phyloP scores from a whole-genome alignment of 2,329 filamentous ascomycete genomes.

The Lithohypha guttulata region DNA sequence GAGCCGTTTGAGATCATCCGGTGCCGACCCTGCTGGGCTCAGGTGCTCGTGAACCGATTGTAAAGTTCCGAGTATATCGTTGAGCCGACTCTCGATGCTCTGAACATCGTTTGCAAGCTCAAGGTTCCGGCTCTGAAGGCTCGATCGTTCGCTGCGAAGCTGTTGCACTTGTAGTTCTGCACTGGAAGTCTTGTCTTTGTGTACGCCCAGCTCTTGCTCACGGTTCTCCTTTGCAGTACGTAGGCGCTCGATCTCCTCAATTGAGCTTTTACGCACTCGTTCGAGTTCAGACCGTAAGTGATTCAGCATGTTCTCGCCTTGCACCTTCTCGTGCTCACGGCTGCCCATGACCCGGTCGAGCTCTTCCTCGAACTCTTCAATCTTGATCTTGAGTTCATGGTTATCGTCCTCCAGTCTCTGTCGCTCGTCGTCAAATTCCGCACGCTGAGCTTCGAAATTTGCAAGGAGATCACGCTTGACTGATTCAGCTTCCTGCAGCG shows the following conservation, averaged over 20 bases:
- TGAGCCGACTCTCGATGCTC: conserved; percentile 41
- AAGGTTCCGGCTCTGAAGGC: conserved; percentile 32
- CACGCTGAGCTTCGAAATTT: conserved; percentile 86
- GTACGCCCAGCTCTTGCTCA: conserved; percentile 47
- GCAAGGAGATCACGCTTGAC: conserved; percentile 89
- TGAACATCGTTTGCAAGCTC: conserved; percentile 42
- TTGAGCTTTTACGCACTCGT: conserved; percentile 29
- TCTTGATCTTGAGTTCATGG: conserved; percentile 59
- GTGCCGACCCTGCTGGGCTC: conserved; percentile 42
- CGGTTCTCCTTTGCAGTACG: conserved; percentile 47
- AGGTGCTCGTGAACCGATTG: conserved; percentile 51
- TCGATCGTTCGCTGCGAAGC: conserved; percentile 40
- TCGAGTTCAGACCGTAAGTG: conserved; percentile 59
- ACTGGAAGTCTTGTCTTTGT: conserved; percentile 49
- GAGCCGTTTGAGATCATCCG: conserved; percentile 48
- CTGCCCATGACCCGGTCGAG: conserved; percentile 75
- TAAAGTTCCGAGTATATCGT: conserved; percentile 45
- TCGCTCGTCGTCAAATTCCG: conserved; percentile 76
- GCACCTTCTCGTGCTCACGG: conserved; percentile 67
- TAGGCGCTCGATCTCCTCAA: conserved; percentile 32
- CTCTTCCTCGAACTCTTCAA: conserved; percentile 87
- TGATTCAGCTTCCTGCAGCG: conserved; percentile 73
- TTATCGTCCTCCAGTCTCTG: conserved; percentile 74
- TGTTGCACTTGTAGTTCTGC: conserved; percentile 48
- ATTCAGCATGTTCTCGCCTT: conserved; percentile 57